These are phyloP conservation scores for Canavalia ensiformis DNA, from an alignment of 306 rosid species.

Conservation along the genomic window DNA sequence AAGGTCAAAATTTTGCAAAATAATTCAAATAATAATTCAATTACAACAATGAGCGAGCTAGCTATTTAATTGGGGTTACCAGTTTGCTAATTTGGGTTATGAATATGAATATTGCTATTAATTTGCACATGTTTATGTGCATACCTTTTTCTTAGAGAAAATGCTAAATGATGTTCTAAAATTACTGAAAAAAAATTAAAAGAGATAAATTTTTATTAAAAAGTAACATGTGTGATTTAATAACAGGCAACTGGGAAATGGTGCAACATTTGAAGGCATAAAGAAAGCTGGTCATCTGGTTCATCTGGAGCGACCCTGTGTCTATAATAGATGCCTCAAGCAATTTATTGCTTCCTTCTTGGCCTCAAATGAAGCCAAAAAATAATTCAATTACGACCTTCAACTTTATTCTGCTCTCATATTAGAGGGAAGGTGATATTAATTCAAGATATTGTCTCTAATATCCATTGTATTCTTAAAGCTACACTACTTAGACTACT, in stretches of 20 bases:
- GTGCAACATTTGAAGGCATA: constrained; percentile 65
- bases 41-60: no score
- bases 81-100: no score
- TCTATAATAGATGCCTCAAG: constrained; percentile 55
- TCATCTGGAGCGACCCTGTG: constrained; percentile 81
- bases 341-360: constrained; percentile 44
- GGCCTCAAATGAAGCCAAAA: constrained; percentile 5
- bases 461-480: constrained; percentile 3
- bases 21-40: no score
- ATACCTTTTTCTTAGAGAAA: no score
- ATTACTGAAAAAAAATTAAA: no score
- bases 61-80: no score
- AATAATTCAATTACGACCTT: background rate
- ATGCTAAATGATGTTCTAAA: no score
- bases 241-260: constrained; percentile 66
- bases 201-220: no score
- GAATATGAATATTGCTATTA: no score
- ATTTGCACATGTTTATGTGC: no score
- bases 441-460: background rate
- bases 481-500: background rate
- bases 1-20: no score
- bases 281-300: constrained; percentile 83
- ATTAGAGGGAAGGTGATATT: background rate
- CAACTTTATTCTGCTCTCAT: background rate
- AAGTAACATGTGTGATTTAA: background rate